Conservation (phyloP, 225 moss, liverwort and hornwort genomes). For the Antitrichia curtipendula region DNA sequence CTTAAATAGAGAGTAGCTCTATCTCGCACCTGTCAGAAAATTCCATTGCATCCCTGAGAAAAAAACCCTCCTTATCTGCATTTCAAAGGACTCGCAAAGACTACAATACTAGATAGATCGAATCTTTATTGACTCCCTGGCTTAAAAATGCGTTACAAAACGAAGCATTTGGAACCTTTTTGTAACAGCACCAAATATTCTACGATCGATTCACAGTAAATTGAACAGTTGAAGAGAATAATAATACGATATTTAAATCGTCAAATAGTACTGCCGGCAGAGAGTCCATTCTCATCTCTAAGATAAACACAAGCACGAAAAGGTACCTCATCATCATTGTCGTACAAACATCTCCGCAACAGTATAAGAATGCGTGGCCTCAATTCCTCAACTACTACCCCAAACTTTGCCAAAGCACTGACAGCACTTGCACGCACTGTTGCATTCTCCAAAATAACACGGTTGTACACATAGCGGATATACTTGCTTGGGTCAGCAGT, state of each 20-base stretch:
- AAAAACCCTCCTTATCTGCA: neutral
- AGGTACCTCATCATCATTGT: conserved; percentile 92
- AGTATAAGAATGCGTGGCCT: conserved; percentile 77
- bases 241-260: neutral
- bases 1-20: conserved; percentile 73
- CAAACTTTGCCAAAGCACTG: conserved; percentile 87
- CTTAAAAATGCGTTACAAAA: neutral
- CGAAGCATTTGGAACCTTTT: neutral
- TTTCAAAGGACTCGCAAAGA: neutral
- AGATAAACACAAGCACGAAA: neutral
- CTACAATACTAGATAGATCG: neutral
- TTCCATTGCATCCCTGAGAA: neutral
- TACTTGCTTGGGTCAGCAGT: conserved; percentile 92
- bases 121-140: neutral
- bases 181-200: neutral
- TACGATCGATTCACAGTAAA: neutral
- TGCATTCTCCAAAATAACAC: conserved; percentile 90
- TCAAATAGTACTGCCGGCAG: neutral
- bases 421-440: conserved; percentile 93
- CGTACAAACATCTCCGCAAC: conserved; percentile 71
- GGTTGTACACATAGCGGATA: conserved; percentile 86
- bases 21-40: conserved; percentile 55
- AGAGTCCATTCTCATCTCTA: neutral
- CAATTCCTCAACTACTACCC: conserved; percentile 59
- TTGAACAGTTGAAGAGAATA: neutral